phyloP scores from a whole-genome alignment of 495 filamentous ascomycete genomes.

The Lentithecium fluviatile region DNA sequence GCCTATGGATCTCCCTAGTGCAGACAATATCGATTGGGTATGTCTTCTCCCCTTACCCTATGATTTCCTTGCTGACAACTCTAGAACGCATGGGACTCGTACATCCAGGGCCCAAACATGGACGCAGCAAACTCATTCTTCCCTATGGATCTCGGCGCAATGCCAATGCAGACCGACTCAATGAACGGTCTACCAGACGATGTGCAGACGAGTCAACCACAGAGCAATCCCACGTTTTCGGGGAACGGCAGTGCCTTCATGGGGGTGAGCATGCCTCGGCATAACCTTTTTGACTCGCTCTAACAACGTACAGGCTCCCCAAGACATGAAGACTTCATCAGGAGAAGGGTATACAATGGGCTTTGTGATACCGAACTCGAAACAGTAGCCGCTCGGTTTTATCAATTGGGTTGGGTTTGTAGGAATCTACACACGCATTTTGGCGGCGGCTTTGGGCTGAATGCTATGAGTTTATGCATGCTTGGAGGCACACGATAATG shows the following conservation, averaged over 20 bases:
- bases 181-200: conserved; percentile 13
- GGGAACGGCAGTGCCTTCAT: conserved; percentile 32
- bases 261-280: conserved; percentile 27
- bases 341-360: conserved; percentile 24
- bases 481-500: background rate
- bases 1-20: conserved; percentile 52
- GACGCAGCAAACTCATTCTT: conserved; percentile 40
- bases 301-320: conserved; percentile 16
- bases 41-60: conserved; percentile 33
- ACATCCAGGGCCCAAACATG: conserved; percentile 43
- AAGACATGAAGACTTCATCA: conserved; percentile 13
- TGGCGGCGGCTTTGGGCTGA: too few species aligned
- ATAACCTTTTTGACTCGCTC: background rate
- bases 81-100: conserved; percentile 44
- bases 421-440: too few species aligned
- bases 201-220: background rate
- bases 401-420: background rate
- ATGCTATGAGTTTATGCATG: background rate
- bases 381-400: background rate
- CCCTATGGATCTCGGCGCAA: conserved; percentile 34
- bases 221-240: conserved; percentile 19
- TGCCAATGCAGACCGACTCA: conserved; percentile 24
- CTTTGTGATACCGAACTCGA: conserved; percentile 26
- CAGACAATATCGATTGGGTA: conserved; percentile 75
- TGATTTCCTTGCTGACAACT: conserved; percentile 14